phyloP scores from a whole-genome alignment of 306 rosid genomes.

The Castanea crenata region DNA sequence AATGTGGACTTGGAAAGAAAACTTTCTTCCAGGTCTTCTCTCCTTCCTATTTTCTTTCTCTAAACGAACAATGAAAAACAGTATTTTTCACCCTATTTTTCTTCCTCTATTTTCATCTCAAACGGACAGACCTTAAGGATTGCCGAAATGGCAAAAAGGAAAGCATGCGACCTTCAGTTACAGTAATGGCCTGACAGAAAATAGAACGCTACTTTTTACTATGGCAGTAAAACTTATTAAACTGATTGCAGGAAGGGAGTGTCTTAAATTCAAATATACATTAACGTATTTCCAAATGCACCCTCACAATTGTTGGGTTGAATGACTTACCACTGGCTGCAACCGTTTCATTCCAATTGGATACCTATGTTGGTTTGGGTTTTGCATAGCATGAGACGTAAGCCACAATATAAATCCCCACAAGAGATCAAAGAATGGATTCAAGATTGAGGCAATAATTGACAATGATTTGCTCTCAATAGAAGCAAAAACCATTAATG shows the following conservation, averaged over 20 bases:
- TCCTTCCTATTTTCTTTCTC: no score
- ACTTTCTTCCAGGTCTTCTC: no score
- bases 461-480: slow-evolving; percentile 63
- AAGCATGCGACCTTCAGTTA: neutral
- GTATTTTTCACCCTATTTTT: no score
- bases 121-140: no score
- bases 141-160: no score
- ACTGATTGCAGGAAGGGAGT: neutral
- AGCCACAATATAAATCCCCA: slow-evolving; percentile 88
- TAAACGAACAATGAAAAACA: no score
- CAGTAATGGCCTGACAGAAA: neutral
- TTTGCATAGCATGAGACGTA: slow-evolving; percentile 68
- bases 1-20: no score
- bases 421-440: slow-evolving; percentile 78
- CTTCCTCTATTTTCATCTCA: no score
- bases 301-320: neutral
- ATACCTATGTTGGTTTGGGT: slow-evolving; percentile 57
- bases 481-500: slow-evolving; percentile 67
- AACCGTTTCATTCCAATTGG: slow-evolving; percentile 90
- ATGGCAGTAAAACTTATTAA: neutral
- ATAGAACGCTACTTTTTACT: neutral
- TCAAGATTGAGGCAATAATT: slow-evolving; percentile 80
- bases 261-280: neutral
- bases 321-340: slow-evolving; percentile 72
- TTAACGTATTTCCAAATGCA: neutral